These are phyloP conservation scores for Mastigamoeba balamuthi DNA, from an alignment of 78 protist species.

Conservation along the genomic window DNA sequence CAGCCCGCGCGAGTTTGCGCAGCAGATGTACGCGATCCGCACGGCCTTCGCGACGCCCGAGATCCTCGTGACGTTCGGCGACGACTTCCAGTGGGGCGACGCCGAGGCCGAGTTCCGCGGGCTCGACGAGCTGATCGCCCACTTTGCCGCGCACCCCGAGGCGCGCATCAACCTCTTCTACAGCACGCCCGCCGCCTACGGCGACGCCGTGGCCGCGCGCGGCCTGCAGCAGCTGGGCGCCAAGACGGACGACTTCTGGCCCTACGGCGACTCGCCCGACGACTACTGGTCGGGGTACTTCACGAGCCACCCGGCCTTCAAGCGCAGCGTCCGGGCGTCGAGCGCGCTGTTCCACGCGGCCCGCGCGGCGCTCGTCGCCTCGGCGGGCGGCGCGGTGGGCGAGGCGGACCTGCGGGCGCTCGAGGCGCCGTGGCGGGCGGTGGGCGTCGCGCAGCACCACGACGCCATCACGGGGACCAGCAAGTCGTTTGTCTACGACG, in stretches of 20 bases:
- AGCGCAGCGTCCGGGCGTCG: neutral
- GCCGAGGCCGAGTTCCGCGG: neutral
- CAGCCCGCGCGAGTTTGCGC: too few relatives aligned
- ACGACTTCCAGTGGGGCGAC: neutral
- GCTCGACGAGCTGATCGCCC: neutral
- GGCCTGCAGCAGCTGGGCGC: neutral
- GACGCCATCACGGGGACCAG: neutral
- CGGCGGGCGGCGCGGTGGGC: neutral
- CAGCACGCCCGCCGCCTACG: neutral
- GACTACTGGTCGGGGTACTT: neutral
- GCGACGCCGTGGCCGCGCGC: neutral
- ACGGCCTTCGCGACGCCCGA: too few relatives aligned
- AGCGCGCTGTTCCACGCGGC: neutral
- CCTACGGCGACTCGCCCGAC: neutral
- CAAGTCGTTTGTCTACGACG: neutral
- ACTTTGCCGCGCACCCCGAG: neutral
- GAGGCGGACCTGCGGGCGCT: neutral
- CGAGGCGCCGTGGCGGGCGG: neutral
- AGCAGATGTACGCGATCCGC: neutral
- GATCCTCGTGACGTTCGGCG: too few relatives aligned
- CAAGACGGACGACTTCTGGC: neutral
- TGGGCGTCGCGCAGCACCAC: neutral
- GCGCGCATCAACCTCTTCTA: neutral
- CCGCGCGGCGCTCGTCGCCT: neutral
- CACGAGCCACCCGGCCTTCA: neutral